Percentiles rank a stretch among this genome's conserved stretches.
Conservation (phyloP, 202 grass and related monocot genomes). For the Saccharum hybrid region DNA sequence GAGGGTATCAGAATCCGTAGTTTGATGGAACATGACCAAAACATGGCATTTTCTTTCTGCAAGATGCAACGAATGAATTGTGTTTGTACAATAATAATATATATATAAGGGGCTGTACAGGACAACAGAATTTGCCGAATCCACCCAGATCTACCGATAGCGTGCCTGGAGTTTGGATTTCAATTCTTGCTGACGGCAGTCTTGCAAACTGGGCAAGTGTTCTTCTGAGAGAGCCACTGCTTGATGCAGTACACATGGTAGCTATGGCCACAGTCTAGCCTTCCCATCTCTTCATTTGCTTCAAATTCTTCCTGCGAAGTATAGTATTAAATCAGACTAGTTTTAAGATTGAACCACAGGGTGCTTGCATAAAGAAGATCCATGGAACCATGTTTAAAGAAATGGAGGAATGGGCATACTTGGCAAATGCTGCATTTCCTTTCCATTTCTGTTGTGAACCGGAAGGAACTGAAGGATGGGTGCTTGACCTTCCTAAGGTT, state of each 20-base stretch:
- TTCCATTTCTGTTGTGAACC: slow-evolving; percentile 67
- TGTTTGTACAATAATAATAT: slow-evolving; percentile 49
- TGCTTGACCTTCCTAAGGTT: slow-evolving; percentile 66
- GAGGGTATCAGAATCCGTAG: neutral
- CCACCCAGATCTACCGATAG: slow-evolving; percentile 2
- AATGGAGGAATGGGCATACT: slow-evolving; percentile 38
- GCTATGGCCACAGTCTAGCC: slow-evolving; percentile 82
- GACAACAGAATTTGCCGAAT: neutral
- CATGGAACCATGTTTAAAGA: neutral
- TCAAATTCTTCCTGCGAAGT: slow-evolving; percentile 85
- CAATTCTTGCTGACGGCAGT: slow-evolving; percentile 75
- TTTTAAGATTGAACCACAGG: neutral
- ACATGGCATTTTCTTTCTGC: slow-evolving; percentile 56
- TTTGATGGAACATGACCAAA: slow-evolving; percentile 25
- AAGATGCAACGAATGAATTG: slow-evolving; percentile 54
- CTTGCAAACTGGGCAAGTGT: slow-evolving; percentile 96
- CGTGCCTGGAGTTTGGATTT: neutral
- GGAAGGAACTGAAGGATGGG: slow-evolving; percentile 57
- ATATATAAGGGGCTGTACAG: slow-evolving; percentile 56
- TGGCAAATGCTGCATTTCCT: slow-evolving; percentile 95
- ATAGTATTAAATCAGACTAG: neutral
- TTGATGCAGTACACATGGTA: slow-evolving; percentile 97
- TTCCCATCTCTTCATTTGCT: slow-evolving; percentile 85
- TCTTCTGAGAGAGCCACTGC: slow-evolving; percentile 95
- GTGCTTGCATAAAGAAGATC: neutral